Base-by-base conservation (phyloP, 139 green algal species). In the Nannochloris sp. region DNA sequence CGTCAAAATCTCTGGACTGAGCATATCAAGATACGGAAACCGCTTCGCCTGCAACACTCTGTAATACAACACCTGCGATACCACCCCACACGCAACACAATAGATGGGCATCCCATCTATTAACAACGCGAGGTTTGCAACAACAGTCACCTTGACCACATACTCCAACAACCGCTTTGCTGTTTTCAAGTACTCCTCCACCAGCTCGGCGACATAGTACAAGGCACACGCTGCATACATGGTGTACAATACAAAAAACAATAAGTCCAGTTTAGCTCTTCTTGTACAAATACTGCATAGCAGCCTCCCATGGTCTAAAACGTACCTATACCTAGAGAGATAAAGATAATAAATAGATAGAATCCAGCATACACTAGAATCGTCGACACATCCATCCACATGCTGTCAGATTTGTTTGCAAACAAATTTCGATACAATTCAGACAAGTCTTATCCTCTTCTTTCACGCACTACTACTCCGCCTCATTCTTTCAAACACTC, bases 161-260 rank as follows among this genome's bases (percentile, higher is more conserved):
- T 67, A 23, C 14, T 64, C 51, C 7, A 81, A 50, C 15, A 78
- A 11, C 12, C 57, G 46, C 24, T 75, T 71, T n/a, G 74, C 63
- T 3, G 75, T 65, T 14, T 56, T 60, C 5, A 70, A 69, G 19
- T 76, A 77, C 66, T 82, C 75, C 48, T 82, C 75, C 18, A 78
- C 71, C 14, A 82, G 62, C 58, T 82, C 75, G 29, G 75, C 75
- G 3, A 82, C 11, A 31, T 82, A 82, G 46, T 81, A 82, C 24
- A 82, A 59, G 14, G 63, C 75, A 21, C 73, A 77, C 5, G 75
- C 75, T 80, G 71, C 64, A 72, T 27, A 15, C 8, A 19, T 11
- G 48, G 23, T 29, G 27, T 29, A 29, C 27, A 29, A 29, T 29
- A 29, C 27, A 29, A 29, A 5, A 29, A 7, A 5, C 27, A 29